Evolutionary conservation across 1,284 basidiomycete genomes (phyloP).

Genomic region (Exobasidium rhododendri): DNA sequence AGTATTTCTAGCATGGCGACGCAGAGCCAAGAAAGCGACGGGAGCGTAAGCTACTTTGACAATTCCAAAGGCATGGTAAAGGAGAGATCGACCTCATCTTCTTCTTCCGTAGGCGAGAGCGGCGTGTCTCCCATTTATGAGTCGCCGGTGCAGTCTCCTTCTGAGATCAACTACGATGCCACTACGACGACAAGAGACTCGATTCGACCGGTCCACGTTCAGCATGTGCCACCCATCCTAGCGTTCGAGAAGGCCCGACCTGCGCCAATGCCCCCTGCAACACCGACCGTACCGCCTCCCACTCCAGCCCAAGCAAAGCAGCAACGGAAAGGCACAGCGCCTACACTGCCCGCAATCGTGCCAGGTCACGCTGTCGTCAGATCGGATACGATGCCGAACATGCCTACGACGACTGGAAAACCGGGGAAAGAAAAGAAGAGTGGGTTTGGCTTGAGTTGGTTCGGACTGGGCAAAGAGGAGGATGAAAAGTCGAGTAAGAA

Average conservation of each 20-base stretch:
- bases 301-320: not conserved
- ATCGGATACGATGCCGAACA: slow-evolving; percentile 11
- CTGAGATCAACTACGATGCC: not conserved
- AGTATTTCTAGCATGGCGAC: not conserved
- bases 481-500: slow-evolving; percentile 35
- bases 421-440: slow-evolving; percentile 33
- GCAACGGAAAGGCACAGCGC: not conserved
- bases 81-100: not conserved
- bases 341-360: not conserved
- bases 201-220: slow-evolving; percentile 33
- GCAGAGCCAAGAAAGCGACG: not conserved
- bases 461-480: slow-evolving; percentile 49
- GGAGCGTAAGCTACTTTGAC: slow-evolving; percentile 18
- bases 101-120: not conserved
- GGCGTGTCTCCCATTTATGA: slow-evolving; percentile 2
- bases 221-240: slow-evolving; percentile 33
- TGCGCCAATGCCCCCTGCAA: slow-evolving; percentile 16
- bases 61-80: slow-evolving; percentile 17
- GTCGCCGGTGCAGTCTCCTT: slow-evolving; percentile 19
- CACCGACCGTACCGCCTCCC: slow-evolving; percentile 15
- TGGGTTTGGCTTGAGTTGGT: slow-evolving; percentile 48
- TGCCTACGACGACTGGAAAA: not conserved
- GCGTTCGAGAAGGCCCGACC: slow-evolving; percentile 35
- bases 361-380: not conserved
- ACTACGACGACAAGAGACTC: not conserved